phyloP scores from a whole-genome alignment of 23 red algal genomes.

The Agarophyton chilense region DNA sequence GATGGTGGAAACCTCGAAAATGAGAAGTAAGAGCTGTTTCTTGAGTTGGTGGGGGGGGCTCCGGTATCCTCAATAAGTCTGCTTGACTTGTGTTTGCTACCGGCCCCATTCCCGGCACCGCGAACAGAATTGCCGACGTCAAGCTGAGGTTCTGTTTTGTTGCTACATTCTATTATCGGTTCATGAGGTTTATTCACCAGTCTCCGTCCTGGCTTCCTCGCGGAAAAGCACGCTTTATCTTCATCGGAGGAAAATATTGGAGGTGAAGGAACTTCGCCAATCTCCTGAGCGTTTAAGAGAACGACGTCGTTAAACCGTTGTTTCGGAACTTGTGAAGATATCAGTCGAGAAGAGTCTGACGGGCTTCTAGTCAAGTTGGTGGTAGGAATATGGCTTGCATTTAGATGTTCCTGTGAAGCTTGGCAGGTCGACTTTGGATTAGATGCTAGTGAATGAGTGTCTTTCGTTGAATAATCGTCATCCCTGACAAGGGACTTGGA shows the following conservation, averaged over 20 bases:
- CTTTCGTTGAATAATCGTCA: too few species aligned
- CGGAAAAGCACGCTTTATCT: not conserved
- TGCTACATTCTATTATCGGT: not conserved
- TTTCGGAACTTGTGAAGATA: not conserved
- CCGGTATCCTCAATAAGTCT: not conserved
- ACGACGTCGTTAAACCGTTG: not conserved
- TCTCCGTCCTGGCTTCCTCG: too few species aligned
- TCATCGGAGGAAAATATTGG: constrained; percentile 23
- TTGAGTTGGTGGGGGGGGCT: not conserved
- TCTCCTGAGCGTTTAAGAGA: not conserved
- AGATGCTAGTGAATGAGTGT: too few species aligned
- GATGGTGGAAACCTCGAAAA: not conserved
- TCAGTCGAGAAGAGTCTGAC: not conserved
- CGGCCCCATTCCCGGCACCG: not conserved
- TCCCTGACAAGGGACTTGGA: not conserved
- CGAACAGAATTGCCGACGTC: not conserved
- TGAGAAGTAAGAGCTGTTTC: constrained; percentile 23
- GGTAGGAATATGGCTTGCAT: too few species aligned
- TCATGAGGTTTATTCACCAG: not conserved
- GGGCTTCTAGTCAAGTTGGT: not conserved
- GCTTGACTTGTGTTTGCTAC: not conserved
- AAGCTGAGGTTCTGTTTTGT: not conserved
- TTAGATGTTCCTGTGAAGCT: too few species aligned
- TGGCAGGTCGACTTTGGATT: too few species aligned
- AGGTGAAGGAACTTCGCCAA: constrained; percentile 4